phyloP scores from a whole-genome alignment of 345 rosid species.

The Citrus mangshanensis region DNA sequence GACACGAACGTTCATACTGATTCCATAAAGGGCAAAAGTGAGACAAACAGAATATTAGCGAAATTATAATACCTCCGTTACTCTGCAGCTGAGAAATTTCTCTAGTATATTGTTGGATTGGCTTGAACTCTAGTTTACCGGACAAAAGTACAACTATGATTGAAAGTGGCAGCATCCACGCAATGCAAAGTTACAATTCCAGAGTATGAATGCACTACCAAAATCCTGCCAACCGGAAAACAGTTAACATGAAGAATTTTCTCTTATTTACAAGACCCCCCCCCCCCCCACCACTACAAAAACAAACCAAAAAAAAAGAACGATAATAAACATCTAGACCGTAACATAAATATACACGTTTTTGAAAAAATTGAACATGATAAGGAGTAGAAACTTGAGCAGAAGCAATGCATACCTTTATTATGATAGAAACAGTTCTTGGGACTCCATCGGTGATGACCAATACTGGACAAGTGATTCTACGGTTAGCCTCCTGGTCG shows the following conservation, averaged over 20 bases:
- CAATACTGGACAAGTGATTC: slow-evolving; percentile 79
- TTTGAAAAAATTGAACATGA: neutral
- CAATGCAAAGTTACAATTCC: neutral
- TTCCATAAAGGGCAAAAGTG: neutral
- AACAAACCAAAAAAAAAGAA: no score
- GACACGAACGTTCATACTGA: neutral
- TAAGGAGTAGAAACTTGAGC: neutral
- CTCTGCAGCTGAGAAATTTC: neutral
- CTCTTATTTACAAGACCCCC: no score
- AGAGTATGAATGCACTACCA: neutral
- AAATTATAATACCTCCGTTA: neutral
- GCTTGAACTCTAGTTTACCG: neutral
- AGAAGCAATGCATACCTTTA: neutral
- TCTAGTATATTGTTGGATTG: neutral
- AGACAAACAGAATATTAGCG: neutral
- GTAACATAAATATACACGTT: neutral
- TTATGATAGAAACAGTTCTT: slow-evolving; percentile 45
- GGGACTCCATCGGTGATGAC: slow-evolving; percentile 76
- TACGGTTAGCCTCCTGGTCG: slow-evolving; percentile 78
- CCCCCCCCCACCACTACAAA: no score
- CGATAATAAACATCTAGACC: neutral
- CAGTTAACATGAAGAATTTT: neutral
- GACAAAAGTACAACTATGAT: neutral
- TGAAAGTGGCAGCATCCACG: neutral
- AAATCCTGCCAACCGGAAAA: neutral